Conservation (phyloP, 495 filamentous ascomycete species). For the Aspergillus sclerotioniger region DNA sequence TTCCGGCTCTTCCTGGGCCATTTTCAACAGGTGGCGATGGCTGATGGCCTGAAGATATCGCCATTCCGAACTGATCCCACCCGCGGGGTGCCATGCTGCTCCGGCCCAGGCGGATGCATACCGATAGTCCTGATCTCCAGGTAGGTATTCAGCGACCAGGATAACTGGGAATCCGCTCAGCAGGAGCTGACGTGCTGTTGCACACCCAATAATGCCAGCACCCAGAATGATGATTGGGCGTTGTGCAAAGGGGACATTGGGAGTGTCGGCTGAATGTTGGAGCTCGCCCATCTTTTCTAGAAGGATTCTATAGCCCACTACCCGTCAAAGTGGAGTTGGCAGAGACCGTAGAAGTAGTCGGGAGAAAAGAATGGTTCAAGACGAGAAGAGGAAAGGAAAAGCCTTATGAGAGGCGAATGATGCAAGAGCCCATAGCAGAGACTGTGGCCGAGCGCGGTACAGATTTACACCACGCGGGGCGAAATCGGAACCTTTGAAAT, state of each 20-base stretch:
- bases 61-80: conserved; percentile 38
- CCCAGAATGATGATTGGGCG: conserved; percentile 41
- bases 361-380: background rate
- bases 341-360: background rate
- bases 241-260: conserved; percentile 32
- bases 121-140: conserved; percentile 39
- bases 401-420: background rate
- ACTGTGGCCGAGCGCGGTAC: background rate
- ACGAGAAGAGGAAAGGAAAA: background rate
- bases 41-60: conserved; percentile 40
- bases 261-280: conserved; percentile 3
- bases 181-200: conserved; percentile 38
- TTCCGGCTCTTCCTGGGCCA: conserved; percentile 37
- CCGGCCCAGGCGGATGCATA: conserved; percentile 49
- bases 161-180: conserved; percentile 38
- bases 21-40: conserved; percentile 38
- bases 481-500: background rate
- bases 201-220: conserved; percentile 46
- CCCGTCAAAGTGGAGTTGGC: background rate
- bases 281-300: conserved; percentile 26
- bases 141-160: conserved; percentile 42
- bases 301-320: background rate
- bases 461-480: background rate
- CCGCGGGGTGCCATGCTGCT: conserved; percentile 46
- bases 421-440: background rate